Base-by-base conservation (phyloP, 2,329 filamentous ascomycete genomes). In the Fusarium compactum region DNA sequence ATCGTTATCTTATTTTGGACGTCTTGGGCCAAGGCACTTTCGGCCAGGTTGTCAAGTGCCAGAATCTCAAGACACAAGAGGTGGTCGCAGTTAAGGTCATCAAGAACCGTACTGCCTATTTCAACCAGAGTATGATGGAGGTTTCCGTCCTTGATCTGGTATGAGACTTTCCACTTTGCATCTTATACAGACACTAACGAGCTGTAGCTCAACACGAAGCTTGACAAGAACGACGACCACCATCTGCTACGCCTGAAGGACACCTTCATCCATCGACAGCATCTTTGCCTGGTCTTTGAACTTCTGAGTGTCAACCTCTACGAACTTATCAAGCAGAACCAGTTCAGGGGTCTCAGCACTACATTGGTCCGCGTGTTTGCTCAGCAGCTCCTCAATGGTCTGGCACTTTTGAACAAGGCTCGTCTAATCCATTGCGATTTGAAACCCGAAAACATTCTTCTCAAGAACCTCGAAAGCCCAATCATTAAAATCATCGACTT, bases 401-500 rank as follows among this genome's bases (percentile, higher is more conserved):
- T 99, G 59, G 93, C 94, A 55, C 85, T 99, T 66, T 84, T 99
- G 70, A 98, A 97, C 82, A 99, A 98, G 83, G 96, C 96, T 32
- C 93, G 96, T 68, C 82, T 99, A 75, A 99, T 99, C 75, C 96
- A 99, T 81, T 99, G 96, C 81, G 96, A 99, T 85, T 80, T 99
- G 79, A 99, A 99, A 80, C 96, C 96, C 1, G 96, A 99, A 81
- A 99, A 99, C 75, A 99, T 99, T 62, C 83, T 99, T 45, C 85
- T 99, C 57, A 99, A 99, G 82, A 99, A 99, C 78, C 89, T 99
- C 44, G 96, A 99, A 80, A 98, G 95, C 76, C 96, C 96, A 5
- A 98, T 99, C 73, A 99, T 99, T 87, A 99, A 99, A 81, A 98
- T 99, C 77, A 99, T 99, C 79, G 96, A 99, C 85, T 99, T 99